Percentiles rank a stretch among this genome's conserved stretches.
phyloP scores from a whole-genome alignment of 2,329 filamentous ascomycete genomes.

The Talaromyces sp. region DNA sequence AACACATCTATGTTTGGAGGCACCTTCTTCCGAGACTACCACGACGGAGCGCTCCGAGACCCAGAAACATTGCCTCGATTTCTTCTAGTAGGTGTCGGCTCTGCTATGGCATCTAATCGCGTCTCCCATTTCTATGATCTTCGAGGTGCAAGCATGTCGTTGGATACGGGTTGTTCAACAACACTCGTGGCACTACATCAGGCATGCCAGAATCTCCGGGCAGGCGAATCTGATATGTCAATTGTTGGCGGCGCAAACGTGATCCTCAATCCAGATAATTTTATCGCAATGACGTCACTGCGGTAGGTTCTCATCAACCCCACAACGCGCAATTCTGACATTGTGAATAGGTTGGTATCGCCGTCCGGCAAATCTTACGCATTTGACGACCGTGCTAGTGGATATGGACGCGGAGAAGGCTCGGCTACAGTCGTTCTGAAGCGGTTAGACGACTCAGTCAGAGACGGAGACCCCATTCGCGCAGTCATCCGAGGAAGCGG shows the following conservation, averaged over 20 bases:
- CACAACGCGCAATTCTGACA: too few species aligned
- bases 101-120: conserved; percentile 2
- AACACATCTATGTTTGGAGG: conserved; percentile 10
- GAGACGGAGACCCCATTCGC: conserved; percentile 49
- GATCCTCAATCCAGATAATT: background rate
- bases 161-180: conserved; percentile 8
- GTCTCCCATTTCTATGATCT: conserved; percentile 9
- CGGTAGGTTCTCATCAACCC: too few species aligned
- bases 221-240: background rate
- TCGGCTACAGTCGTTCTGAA: conserved; percentile 53
- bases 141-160: conserved; percentile 2
- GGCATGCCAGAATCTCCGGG: background rate
- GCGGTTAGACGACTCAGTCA: conserved; percentile 48
- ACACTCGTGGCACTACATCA: background rate
- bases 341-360: conserved; percentile 3
- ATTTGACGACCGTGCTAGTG: conserved; percentile 52
- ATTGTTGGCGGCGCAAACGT: conserved; percentile 1
- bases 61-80: conserved; percentile 8
- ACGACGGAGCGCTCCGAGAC: conserved; percentile 5
- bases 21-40: conserved; percentile 8
- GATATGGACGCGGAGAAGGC: conserved; percentile 57
- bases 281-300: background rate
- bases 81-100: background rate
- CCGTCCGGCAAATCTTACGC: conserved; percentile 27
- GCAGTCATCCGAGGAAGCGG: conserved; percentile 42